Evolutionary conservation across 805 yeast species (phyloP), one percentile per base, ranked within the genome.

Genomic region (Diddensiella caesifluorescens): DNA sequence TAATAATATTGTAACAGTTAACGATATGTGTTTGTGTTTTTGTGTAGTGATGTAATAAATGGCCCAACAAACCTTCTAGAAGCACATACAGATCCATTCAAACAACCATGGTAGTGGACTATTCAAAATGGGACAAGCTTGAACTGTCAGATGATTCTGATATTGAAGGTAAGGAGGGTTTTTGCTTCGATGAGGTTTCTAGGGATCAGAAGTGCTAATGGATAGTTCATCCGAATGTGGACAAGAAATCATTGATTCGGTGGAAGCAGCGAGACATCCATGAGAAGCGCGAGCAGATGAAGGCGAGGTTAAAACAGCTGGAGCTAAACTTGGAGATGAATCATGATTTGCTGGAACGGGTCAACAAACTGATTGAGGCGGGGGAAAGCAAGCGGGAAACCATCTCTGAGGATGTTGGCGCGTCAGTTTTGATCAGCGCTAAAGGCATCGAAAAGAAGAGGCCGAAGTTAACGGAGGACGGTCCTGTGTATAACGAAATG

Each of bases 231-330:
- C 99, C 97, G 46, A 92, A 92, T 59, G 98, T 92, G 23, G 99
- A 92, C 62, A 92, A 92, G 60, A 69, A 68, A 29, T 89, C 97
- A 1, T 90, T 92, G 52, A 86, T 92, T 54, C 77, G 79, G 46
- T 90, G 97, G 98, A 90, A 87, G 60, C 99, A 92, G 65, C 83
- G 95, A 56, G 95, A 89, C 53, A 92, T 92, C 50, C 98, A 92
- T 60, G 96, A 90, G 59, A 83, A 88, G 64, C 79, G 99, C 48
- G 74, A 71, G 30, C 85, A 85, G 59, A 69, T 95, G 57, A 82
- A 83, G 55, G 74, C 76, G 33, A 89, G 90, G 54, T 83, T 88
- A 58, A 77, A 75, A 48, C 78, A 83, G 23, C 70, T 89, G 37
- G 79, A 80, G 48, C 74, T 84, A 18, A 95, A 89, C 60, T 68